Base-by-base conservation (phyloP, 2,329 filamentous ascomycete species). In the Fusarium sambucinum region DNA sequence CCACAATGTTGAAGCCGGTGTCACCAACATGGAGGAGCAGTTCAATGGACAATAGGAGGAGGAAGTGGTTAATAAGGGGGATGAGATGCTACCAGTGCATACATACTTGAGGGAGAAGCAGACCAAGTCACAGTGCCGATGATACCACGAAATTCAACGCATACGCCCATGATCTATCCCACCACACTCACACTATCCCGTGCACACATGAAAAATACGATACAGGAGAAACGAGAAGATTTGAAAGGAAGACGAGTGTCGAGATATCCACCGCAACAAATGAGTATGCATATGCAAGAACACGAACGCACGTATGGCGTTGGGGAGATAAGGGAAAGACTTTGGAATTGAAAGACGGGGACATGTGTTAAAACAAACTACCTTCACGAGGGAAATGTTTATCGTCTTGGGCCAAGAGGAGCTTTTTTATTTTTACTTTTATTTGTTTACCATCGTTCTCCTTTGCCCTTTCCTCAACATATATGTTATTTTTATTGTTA, bases 1-100 rank as follows among this genome's bases (percentile, higher is more conserved):
- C 82, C 96, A 98, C 83, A 97, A 98, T 77, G 91, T 97, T 68
- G 94, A 97, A 65, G 80, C 85, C 44, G 77, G 76, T 46, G 70
- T 71, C 33, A 75, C 75, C 25, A 71, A 75, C 66, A 80, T 82
- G 73, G 82, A 82, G 17, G 78, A 78, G 25, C 78, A 74, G 45
- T 79, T 78, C 66, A 74, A 77, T 55, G 77, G 76, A 51, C 76
- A 79, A 76, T 79, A 77, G 66, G 74, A 40, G 41, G 55, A 58
- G 58, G 59, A 74, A 78, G 62, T 80, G 80, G 33, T 75, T 77
- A 47, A 77, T 79, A 52, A 75, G 76, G 59, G 59, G 50, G 53
- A 38, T 55, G 46, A 41, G 58, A 63, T 65, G 67, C 52, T 63
- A 54, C 55, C 51, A 68, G 58, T 64, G 66, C 66, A 68, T 59